A percentile compares a stretch with the other conserved stretches of the same genome.
Conservation (phyloP, 176 grass and related monocot genomes). For the Bolboschoenus planiculmis region DNA sequence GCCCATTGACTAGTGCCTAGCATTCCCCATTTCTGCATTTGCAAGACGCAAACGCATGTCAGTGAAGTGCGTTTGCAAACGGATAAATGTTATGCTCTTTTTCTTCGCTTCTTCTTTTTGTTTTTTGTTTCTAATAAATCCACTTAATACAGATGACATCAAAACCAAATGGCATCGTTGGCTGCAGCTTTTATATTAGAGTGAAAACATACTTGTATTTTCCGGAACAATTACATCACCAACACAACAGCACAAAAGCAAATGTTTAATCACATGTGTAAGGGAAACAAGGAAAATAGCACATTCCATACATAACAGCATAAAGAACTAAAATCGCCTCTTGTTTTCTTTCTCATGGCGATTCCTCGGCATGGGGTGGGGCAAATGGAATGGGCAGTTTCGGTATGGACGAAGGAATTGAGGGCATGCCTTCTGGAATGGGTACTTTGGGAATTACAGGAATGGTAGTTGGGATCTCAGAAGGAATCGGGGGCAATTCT, state of each 20-base stretch:
- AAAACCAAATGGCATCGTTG: not conserved
- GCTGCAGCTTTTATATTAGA: not conserved
- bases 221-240: not conserved
- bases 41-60: too few relatives aligned
- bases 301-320: not conserved
- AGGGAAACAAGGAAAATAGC: not conserved
- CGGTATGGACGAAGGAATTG: not conserved
- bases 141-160: not conserved
- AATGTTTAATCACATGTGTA: not conserved
- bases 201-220: not conserved
- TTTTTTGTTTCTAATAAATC: not conserved
- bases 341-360: not conserved
- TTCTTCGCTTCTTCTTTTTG: not conserved
- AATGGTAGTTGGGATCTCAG: not conserved
- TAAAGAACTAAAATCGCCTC: not conserved
- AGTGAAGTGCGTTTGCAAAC: not conserved
- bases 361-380: not conserved
- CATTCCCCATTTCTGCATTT: too few relatives aligned
- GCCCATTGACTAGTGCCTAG: too few relatives aligned
- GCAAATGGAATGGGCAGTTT: not conserved
- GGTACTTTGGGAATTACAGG: not conserved
- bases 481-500: not conserved
- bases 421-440: not conserved
- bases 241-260: not conserved
- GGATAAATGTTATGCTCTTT: not conserved